A percentile compares a stretch with the other conserved stretches of the same genome.
These are phyloP conservation scores for Botrytis fragariae DNA, from an alignment of 2,329 filamentous ascomycete genomes.

Conservation along the genomic window DNA sequence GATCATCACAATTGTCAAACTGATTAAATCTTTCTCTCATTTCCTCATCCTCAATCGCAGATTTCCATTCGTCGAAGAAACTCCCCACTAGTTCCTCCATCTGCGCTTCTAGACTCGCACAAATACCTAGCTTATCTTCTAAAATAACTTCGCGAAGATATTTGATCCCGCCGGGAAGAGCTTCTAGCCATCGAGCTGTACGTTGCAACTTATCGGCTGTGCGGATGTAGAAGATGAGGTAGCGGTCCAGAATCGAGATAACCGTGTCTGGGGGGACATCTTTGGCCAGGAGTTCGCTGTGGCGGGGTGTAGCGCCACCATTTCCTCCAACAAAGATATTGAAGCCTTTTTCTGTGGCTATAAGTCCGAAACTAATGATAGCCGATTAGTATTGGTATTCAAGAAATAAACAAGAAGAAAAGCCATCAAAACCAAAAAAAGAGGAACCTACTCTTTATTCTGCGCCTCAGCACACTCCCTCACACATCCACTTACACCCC, in stretches of 20 bases:
- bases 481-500: slow-evolving; percentile 87
- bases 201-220: slow-evolving; percentile 88
- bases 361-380: slow-evolving; percentile 70
- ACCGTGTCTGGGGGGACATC: slow-evolving; percentile 82
- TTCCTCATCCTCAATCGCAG: slow-evolving; percentile 68
- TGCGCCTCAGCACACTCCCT: slow-evolving; percentile 90
- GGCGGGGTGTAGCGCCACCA: slow-evolving; percentile 79
- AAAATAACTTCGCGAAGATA: slow-evolving; percentile 82
- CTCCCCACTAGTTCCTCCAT: slow-evolving; percentile 82
- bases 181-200: slow-evolving; percentile 85
- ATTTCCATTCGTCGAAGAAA: slow-evolving; percentile 91
- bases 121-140: slow-evolving; percentile 83
- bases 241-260: slow-evolving; percentile 80
- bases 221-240: slow-evolving; percentile 90
- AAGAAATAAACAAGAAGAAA: not conserved
- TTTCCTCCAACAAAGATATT: slow-evolving; percentile 91
- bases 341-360: slow-evolving; percentile 89
- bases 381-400: slow-evolving; percentile 19
- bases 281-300: slow-evolving; percentile 80
- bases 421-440: not conserved
- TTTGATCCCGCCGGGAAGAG: slow-evolving; percentile 75
- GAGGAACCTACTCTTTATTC: slow-evolving; percentile 70
- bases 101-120: slow-evolving; percentile 77
- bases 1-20: slow-evolving; percentile 80
- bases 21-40: slow-evolving; percentile 71